A percentile compares a stretch with the other conserved stretches of the same genome.
These are phyloP conservation scores for Imleria badia DNA, from an alignment of 768 basidiomycete genomes.

Conservation along the genomic window DNA sequence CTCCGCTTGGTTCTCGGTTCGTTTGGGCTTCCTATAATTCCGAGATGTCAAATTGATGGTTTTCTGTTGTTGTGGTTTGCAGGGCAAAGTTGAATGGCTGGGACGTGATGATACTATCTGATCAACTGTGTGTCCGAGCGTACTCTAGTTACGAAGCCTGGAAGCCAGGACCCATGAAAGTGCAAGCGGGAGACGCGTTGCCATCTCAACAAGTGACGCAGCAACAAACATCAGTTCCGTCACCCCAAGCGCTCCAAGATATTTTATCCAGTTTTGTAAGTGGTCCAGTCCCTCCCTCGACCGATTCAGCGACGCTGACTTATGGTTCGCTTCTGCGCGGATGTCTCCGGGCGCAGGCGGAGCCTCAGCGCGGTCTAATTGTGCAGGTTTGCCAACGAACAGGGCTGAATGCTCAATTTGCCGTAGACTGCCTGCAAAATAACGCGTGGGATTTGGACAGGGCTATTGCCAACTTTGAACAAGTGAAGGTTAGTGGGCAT, in stretches of 20 bases:
- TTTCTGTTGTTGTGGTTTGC: conserved; percentile 12
- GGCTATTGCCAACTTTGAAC: conserved; percentile 83
- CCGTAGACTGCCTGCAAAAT: conserved; percentile 80
- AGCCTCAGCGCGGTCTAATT: conserved; percentile 68
- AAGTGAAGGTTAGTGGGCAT: conserved; percentile 68
- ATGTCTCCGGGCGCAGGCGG: conserved; percentile 45
- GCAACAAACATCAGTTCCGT: conserved; percentile 30
- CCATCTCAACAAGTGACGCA: conserved; percentile 17
- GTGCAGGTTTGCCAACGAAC: conserved; percentile 72
- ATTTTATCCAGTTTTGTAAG: conserved; percentile 58
- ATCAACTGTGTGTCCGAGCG: conserved; percentile 79
- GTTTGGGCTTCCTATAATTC: conserved; percentile 32
- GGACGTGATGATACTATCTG: conserved; percentile 88
- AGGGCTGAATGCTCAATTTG: conserved; percentile 73
- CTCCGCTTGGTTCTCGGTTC: conserved; percentile 79
- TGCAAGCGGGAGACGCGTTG: conserved; percentile 51
- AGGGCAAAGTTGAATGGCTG: conserved; percentile 84
- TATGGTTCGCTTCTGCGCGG: conserved; percentile 7
- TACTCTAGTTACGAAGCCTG: conserved; percentile 84
- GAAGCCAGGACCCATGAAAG: conserved; percentile 69
- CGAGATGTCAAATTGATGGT: conserved; percentile 8
- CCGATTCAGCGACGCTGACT: conserved; percentile 8
- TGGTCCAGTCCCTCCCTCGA: conserved; percentile 21
- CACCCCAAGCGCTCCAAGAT: conserved; percentile 45
- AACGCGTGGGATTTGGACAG: conserved; percentile 83